Base-by-base conservation (phyloP, 805 yeast genomes). In the Kazachstania martiniae region DNA sequence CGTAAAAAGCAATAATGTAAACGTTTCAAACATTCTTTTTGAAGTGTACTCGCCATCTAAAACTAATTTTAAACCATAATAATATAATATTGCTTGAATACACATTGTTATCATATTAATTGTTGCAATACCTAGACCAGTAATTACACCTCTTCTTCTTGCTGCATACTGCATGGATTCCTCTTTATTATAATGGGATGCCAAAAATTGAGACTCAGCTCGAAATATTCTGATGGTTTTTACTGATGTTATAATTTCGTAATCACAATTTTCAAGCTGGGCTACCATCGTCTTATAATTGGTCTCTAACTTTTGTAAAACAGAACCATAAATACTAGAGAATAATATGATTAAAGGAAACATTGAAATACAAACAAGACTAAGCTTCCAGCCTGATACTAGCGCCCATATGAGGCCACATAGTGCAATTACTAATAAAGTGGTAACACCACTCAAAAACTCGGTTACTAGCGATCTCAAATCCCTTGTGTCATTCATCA, bases 401-500 rank as follows among this genome's bases (percentile, higher is more conserved):
- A 85, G 39, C 0, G 95, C 75, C 96, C 96, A 91, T 5, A 73
- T 59, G 4, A 77, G 39, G 4, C 95, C 93, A 18, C 74, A 55
- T 0, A 62, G 24, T 0, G 79, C 59, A 29, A 85, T 64, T 0
- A 74, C 59, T 2, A 70, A 31, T 25, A 82, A 65, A 8, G 77
- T 69, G 1, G 73, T 43, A 0, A 73, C 27, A 0, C 77, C 66
- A 8, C 76, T 62, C 19, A 83, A 49, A 40, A 79, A 76, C 27
- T 74, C 74, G 0, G 83, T 65, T 1, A 83, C 66, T 23, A 87
- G 56, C 0, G 63, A 56, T 38, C 95, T 65, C 37, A 83, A 56
- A 45, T 85, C 94, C 44, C 95, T 73, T 0, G 83, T 56, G 50
- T 91, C 96, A 49, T 83, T 85, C 66, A 87, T 61, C 3, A 89